Evolutionary conservation across 108 stramenopile species (phyloP).

Genomic region (Cyclotella distinguenda): DNA sequence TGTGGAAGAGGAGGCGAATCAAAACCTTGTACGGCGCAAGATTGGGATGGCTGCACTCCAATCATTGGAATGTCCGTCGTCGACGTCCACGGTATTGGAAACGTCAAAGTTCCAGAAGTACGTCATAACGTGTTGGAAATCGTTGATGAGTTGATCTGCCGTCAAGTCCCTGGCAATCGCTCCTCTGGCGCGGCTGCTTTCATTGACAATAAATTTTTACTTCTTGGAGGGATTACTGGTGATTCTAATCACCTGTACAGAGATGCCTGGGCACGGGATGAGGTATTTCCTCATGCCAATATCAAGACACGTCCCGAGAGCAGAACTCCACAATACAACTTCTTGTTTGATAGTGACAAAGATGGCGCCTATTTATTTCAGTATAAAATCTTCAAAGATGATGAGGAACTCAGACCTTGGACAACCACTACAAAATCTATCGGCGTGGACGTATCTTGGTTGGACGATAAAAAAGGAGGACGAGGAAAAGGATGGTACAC

Average conservation of each 20-base stretch:
- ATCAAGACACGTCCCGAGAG: slow-evolving; percentile 50
- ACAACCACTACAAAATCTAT: slow-evolving; percentile 38
- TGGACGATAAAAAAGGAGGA: slow-evolving; percentile 63
- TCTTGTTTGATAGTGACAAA: slow-evolving; percentile 49
- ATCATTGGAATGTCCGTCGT: slow-evolving; percentile 27
- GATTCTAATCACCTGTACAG: slow-evolving; percentile 20
- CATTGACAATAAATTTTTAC: slow-evolving; percentile 36
- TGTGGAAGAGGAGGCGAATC: slow-evolving; percentile 39
- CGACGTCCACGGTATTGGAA: slow-evolving; percentile 49
- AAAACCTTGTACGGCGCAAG: slow-evolving; percentile 26
- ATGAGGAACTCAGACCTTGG: slow-evolving; percentile 61
- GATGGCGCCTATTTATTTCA: slow-evolving; percentile 63
- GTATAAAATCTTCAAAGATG: slow-evolving; percentile 65
- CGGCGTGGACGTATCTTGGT: slow-evolving; percentile 60
- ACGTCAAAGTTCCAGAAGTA: slow-evolving; percentile 35
- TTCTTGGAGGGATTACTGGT: slow-evolving; percentile 43
- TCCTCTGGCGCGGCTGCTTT: slow-evolving; percentile 40
- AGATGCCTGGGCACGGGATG: slow-evolving; percentile 82
- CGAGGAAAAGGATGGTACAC: slow-evolving; percentile 79
- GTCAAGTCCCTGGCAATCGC: slow-evolving; percentile 31
- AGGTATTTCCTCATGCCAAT: slow-evolving; percentile 58
- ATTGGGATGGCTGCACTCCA: slow-evolving; percentile 61
- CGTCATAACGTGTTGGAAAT: slow-evolving; percentile 28
- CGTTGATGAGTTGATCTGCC: slow-evolving; percentile 48
- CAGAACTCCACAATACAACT: slow-evolving; percentile 42